These are phyloP conservation scores for Bombardia bombarda DNA, from an alignment of 495 filamentous ascomycete genomes.

Conservation along the genomic window DNA sequence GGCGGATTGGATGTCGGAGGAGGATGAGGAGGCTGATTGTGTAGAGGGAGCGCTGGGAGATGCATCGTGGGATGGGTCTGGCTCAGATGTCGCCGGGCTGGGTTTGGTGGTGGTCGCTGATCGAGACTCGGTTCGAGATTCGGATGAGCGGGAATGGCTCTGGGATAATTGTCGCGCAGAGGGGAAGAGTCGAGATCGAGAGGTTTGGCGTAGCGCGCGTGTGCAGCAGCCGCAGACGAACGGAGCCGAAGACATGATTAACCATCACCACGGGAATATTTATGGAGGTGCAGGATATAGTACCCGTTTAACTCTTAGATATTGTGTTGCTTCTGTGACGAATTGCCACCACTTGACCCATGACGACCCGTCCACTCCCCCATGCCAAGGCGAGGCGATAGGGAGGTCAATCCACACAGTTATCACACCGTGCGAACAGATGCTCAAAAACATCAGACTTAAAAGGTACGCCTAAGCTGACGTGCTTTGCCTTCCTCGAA, in stretches of 20 bases:
- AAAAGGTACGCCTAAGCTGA: too few relatives aligned
- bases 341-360: too few relatives aligned
- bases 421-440: too few relatives aligned
- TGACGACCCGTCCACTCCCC: too few relatives aligned
- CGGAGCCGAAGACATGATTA: neutral
- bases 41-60: neutral
- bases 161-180: neutral
- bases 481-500: too few relatives aligned
- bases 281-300: neutral
- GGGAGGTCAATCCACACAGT: neutral
- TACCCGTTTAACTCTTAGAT: too few relatives aligned
- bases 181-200: too few relatives aligned
- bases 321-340: too few relatives aligned
- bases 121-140: neutral
- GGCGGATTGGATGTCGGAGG: conserved; percentile 34
- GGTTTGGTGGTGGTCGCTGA: too few relatives aligned
- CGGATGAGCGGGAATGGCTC: neutral
- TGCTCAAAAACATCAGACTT: too few relatives aligned
- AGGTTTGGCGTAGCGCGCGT: neutral
- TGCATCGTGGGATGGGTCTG: neutral
- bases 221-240: neutral
- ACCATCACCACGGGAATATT: neutral
- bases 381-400: neutral
- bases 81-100: too few relatives aligned
- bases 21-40: neutral